A percentile compares a stretch with the other conserved stretches of the same genome.
These are phyloP conservation scores for Streptanthus diversifolius DNA, from an alignment of 345 rosid genomes.

Conservation along the genomic window DNA sequence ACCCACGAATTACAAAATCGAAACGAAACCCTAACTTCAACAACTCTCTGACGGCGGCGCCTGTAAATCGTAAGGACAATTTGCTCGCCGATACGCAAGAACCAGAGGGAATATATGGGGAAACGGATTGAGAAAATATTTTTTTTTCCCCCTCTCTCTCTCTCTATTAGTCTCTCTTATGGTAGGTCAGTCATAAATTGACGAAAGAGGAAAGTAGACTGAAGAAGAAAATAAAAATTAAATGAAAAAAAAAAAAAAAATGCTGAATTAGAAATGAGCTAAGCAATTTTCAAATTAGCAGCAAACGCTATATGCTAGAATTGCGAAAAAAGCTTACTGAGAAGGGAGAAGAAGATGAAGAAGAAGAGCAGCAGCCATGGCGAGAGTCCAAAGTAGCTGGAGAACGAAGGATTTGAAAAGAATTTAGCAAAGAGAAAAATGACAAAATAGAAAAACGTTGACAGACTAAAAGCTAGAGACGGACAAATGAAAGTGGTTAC, in stretches of 20 bases:
- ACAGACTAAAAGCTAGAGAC: slow-evolving; percentile 27
- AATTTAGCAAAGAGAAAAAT: slow-evolving; percentile 12
- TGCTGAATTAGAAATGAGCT: neutral
- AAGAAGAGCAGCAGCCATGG: slow-evolving; percentile 24
- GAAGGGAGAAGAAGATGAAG: neutral
- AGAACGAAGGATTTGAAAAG: neutral
- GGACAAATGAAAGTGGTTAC: slow-evolving; percentile 34
- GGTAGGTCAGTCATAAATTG: slow-evolving; percentile 36
- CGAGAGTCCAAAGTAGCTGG: slow-evolving; percentile 21
- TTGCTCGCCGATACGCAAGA: neutral
- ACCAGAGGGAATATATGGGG: neutral
- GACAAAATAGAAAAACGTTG: slow-evolving; percentile 43
- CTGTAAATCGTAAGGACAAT: neutral
- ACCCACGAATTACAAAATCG: slow-evolving; percentile 5
- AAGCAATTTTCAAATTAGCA: neutral
- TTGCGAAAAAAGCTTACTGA: neutral
- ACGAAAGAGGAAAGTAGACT: slow-evolving; percentile 34
- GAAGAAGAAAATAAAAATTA: neutral
- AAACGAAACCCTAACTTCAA: slow-evolving; percentile 36
- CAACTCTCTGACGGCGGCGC: neutral
- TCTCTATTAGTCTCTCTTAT: neutral
- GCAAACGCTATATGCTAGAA: neutral
- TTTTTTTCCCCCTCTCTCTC: neutral
- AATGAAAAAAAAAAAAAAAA: neutral
- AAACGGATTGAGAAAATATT: slow-evolving; percentile 9